Evolutionary conservation across 345 rosid genomes (phyloP).

Genomic region (Sonneratia alba): DNA sequence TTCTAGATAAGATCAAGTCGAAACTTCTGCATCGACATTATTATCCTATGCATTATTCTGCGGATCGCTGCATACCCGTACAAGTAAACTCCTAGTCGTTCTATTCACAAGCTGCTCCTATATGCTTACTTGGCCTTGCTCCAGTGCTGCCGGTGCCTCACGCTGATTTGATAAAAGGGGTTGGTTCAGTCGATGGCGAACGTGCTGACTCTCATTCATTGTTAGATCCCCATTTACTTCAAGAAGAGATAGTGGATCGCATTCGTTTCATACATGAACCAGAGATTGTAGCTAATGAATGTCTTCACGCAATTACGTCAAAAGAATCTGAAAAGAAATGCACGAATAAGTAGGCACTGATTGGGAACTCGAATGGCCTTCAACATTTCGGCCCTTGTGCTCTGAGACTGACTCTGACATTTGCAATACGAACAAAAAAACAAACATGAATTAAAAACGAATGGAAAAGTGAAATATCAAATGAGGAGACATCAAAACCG

Average conservation of each 20-base stretch:
- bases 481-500: background rate
- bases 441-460: background rate
- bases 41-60: conserved; percentile 55
- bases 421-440: background rate
- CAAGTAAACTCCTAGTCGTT: conserved; percentile 34
- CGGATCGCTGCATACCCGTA: conserved; percentile 63
- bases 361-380: too few species aligned
- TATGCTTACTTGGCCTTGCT: too few species aligned
- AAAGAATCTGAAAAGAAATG: background rate
- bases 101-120: background rate
- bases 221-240: background rate
- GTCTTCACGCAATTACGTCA: background rate
- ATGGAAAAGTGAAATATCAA: background rate
- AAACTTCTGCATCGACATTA: conserved; percentile 68
- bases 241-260: background rate
- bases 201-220: background rate
- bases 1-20: conserved; percentile 60
- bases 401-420: background rate
- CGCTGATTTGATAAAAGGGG: too few species aligned
- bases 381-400: background rate
- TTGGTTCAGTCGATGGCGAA: too few species aligned
- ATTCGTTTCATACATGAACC: background rate
- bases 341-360: background rate
- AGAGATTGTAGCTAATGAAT: background rate
- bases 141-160: too few species aligned